These are phyloP conservation scores for Blastomyces emzantsi DNA, from an alignment of 2,329 filamentous ascomycete genomes.

Conservation along the genomic window DNA sequence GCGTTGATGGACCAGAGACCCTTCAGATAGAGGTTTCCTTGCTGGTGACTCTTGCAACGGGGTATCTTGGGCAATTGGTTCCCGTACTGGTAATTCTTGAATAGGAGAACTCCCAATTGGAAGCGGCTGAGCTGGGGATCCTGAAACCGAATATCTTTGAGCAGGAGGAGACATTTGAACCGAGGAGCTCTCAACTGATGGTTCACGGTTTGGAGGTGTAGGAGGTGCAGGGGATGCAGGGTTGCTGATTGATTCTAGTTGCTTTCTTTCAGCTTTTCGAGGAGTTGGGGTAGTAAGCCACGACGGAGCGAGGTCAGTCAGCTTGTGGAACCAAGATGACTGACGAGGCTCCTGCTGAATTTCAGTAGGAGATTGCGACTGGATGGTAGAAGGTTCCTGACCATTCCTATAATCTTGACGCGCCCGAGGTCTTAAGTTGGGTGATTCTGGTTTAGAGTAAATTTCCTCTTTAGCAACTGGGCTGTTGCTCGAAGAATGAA, in stretches of 20 bases:
- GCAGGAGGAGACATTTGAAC: not conserved
- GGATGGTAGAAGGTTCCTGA: not conserved
- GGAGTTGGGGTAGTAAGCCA: slow-evolving; percentile 14
- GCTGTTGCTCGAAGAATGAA: not conserved
- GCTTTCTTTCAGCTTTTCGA: slow-evolving; percentile 5
- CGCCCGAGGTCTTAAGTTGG: not conserved
- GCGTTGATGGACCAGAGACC: not conserved
- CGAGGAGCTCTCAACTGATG: not conserved
- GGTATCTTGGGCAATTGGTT: not conserved
- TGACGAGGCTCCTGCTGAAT: slow-evolving; percentile 5
- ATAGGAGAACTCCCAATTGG: not conserved
- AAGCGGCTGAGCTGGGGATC: not conserved
- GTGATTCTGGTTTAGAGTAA: not conserved
- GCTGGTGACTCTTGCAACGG: not conserved
- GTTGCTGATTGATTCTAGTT: not conserved
- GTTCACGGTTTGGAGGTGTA: not conserved
- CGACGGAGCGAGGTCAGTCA: slow-evolving; percentile 17
- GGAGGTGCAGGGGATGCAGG: not conserved
- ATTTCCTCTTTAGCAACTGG: not conserved
- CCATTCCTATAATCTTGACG: not conserved
- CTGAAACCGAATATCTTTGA: not conserved
- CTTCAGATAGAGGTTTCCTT: not conserved
- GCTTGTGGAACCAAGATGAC: slow-evolving; percentile 31
- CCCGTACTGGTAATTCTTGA: not conserved
- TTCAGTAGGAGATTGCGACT: not conserved